Percentiles rank a stretch among this genome's conserved stretches.
Conservation (phyloP, 2,329 filamentous ascomycete genomes). For the Colletotrichum sp. region DNA sequence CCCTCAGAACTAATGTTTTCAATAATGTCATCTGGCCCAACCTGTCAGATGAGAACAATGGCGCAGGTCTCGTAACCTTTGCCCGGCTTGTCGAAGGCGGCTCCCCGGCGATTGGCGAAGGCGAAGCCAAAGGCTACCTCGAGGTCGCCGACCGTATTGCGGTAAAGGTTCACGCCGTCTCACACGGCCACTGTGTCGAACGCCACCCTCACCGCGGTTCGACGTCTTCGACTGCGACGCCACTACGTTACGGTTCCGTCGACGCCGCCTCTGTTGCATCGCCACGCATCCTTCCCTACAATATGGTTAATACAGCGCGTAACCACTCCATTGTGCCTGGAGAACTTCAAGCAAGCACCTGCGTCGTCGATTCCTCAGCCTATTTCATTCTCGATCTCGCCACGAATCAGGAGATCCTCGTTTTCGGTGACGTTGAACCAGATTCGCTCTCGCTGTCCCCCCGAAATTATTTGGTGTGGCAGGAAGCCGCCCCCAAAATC, state of each 20-base stretch:
- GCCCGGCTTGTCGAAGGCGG: slow-evolving; percentile 88
- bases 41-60: slow-evolving; percentile 92
- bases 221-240: slow-evolving; percentile 22
- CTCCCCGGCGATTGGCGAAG: slow-evolving; percentile 81
- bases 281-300: slow-evolving; percentile 16
- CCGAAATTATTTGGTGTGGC: slow-evolving; percentile 83
- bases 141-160: slow-evolving; percentile 87
- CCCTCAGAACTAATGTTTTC: slow-evolving; percentile 93
- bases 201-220: slow-evolving; percentile 65
- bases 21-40: slow-evolving; percentile 99
- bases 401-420: slow-evolving; percentile 78
- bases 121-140: slow-evolving; percentile 81
- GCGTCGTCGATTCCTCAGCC: slow-evolving; percentile 86
- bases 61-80: slow-evolving; percentile 90
- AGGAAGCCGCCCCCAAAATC: slow-evolving; percentile 86
- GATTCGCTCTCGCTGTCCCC: slow-evolving; percentile 84
- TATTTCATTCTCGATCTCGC: slow-evolving; percentile 85
- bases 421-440: slow-evolving; percentile 96
- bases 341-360: slow-evolving; percentile 49
- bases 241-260: slow-evolving; percentile 32
- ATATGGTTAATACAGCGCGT: background rate
- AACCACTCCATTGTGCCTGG: background rate
- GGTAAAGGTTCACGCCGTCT: slow-evolving; percentile 87
- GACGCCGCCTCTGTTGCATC: slow-evolving; percentile 26
- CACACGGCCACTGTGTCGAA: slow-evolving; percentile 88